Conservation (phyloP, 345 rosid species). For the Litchi chinensis region DNA sequence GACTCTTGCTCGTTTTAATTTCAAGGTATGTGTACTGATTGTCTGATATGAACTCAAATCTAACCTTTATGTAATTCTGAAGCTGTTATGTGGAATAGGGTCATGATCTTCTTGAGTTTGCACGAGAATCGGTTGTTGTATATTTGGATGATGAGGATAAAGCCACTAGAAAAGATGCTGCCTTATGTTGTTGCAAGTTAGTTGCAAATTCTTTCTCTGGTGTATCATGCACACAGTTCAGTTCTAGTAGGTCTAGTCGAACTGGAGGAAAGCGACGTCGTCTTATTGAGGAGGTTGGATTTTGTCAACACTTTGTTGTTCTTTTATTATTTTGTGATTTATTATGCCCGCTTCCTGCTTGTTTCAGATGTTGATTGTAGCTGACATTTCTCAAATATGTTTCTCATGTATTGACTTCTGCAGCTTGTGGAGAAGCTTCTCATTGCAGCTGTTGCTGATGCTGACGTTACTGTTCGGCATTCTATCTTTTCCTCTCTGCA, state of each 20-base stretch:
- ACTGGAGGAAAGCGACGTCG: slow-evolving; percentile 78
- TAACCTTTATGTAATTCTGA: slow-evolving; percentile 23
- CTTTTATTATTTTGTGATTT: slow-evolving; percentile 14
- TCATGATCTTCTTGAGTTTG: slow-evolving; percentile 90
- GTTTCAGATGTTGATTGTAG: not conserved
- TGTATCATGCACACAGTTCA: slow-evolving; percentile 48
- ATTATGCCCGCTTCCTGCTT: not conserved
- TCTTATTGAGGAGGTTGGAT: slow-evolving; percentile 85
- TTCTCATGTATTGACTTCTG: slow-evolving; percentile 30
- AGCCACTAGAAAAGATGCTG: slow-evolving; percentile 85
- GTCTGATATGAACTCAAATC: slow-evolving; percentile 10
- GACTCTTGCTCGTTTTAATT: slow-evolving; percentile 92
- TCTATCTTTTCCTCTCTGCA: slow-evolving; percentile 84
- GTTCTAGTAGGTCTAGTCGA: slow-evolving; percentile 73
- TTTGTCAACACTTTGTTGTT: not conserved
- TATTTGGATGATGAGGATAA: slow-evolving; percentile 97
- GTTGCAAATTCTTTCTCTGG: slow-evolving; percentile 82
- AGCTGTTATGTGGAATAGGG: slow-evolving; percentile 49
- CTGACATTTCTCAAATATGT: not conserved
- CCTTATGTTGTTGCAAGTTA: slow-evolving; percentile 88
- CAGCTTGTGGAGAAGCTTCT: slow-evolving; percentile 99
- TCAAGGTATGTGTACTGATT: slow-evolving; percentile 56
- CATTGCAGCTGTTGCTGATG: slow-evolving; percentile 93
- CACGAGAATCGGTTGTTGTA: slow-evolving; percentile 79
- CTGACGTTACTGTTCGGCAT: slow-evolving; percentile 91